Base-by-base conservation (phyloP, 2,329 filamentous ascomycete genomes). In the Aspergillus arachidicola region DNA sequence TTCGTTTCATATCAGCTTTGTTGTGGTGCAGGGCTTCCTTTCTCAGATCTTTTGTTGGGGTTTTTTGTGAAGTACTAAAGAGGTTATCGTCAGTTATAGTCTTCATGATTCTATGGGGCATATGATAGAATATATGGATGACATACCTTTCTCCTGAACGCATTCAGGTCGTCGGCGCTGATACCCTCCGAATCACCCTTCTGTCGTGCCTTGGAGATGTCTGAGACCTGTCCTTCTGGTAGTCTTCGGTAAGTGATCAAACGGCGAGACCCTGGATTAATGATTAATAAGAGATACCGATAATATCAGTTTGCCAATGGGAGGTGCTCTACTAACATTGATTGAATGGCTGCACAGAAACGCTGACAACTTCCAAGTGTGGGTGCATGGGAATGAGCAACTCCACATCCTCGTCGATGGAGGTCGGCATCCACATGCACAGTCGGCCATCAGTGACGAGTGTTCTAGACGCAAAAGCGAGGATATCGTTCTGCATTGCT, bases 341-440 rank as follows among this genome's bases (percentile, higher is more conserved):
- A 74, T 93, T 94, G 75, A 99, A 99, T 0, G 86, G 84, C 75
- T 99, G 95, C 7, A 91, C 87, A 73, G 93, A 97, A 34, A 93
- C 86, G 50, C 86, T 88, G 23, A 93, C 85, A 28, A 94, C 80
- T 71, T 91, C 86, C 16, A 99, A 80, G 62, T 86, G 87, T 0
- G 91, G 90, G 75, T 98, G 93, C 23, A 83, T 85, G 0, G 94
- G 94, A 16, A 94, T 85, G 0, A 87, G 83, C 26, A 97, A 87
- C 73, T 94, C 91, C 62, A 90, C 86, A 55, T 92, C 86, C 69
- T 93, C 86, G 64, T 91, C 89, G 73, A 92, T 93, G 32, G 93
- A 90, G 0, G 93, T 96, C 0, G 95, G 95, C 92, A 98, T 96
- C 95, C 95, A 99, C 82, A 99, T 96, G 9, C 91, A 92, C 11